phyloP scores from a whole-genome alignment of 148 eudicot species.

The Arbutus unedo region DNA sequence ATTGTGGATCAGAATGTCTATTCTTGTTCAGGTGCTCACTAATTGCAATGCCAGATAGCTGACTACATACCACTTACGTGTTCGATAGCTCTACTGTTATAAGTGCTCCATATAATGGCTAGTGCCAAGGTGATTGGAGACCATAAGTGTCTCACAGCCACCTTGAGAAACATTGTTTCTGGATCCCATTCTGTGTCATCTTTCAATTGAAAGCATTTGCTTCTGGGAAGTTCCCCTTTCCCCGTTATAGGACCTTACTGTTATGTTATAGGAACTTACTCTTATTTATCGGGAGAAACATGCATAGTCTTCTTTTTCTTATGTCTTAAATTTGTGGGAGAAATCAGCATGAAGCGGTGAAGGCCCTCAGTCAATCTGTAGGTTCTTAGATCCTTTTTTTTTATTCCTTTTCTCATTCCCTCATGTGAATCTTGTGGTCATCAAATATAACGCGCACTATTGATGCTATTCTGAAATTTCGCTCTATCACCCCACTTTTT shows the following conservation, averaged over 20 bases:
- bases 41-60: not conserved
- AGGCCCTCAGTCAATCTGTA: not conserved
- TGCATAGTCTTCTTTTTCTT: not conserved
- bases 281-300: not conserved
- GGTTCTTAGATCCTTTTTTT: not conserved
- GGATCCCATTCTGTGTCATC: not conserved
- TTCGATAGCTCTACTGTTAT: not conserved
- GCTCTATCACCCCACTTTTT: not conserved
- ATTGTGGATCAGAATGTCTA: not conserved
- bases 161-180: not conserved
- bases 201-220: not conserved
- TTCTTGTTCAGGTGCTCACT: slow-evolving; percentile 1
- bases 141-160: not conserved
- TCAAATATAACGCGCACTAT: not conserved
- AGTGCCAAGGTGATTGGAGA: slow-evolving; percentile 5
- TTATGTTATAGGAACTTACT: not conserved
- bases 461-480: not conserved
- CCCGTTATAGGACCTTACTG: not conserved
- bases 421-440: not conserved
- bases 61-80: not conserved
- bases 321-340: not conserved
- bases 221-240: not conserved
- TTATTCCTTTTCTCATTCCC: not conserved
- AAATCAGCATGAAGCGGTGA: not conserved
- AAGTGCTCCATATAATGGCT: not conserved